Conservation (phyloP, 73 alveolate species). For the Tetrahymena borealis region DNA sequence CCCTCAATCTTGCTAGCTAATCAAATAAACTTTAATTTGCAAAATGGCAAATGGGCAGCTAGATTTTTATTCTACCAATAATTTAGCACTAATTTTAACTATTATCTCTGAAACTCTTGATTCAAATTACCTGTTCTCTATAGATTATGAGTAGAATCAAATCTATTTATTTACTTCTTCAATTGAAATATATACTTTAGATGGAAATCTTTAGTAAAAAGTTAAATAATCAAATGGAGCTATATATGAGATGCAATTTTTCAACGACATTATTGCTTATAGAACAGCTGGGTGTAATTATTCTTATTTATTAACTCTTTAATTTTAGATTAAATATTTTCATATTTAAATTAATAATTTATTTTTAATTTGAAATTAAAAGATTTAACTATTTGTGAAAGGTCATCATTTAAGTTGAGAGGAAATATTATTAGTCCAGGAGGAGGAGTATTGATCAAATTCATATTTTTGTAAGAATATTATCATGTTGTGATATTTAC, state of each 20-base stretch:
- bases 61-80: not conserved
- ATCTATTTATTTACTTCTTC: not conserved
- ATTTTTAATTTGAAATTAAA: not conserved
- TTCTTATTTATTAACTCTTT: not conserved
- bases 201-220: not conserved
- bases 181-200: not conserved
- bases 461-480: not conserved
- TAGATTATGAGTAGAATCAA: not conserved
- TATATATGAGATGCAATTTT: not conserved
- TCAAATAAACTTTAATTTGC: not conserved
- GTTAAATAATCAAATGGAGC: not conserved
- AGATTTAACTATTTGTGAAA: not conserved
- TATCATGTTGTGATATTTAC: not conserved
- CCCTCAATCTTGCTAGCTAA: too few relatives aligned
- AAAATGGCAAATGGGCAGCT: not conserved
- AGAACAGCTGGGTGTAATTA: not conserved
- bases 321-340: not conserved
- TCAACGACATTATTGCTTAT: not conserved
- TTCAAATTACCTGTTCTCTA: not conserved
- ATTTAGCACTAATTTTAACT: not conserved
- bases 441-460: not conserved
- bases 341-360: not conserved
- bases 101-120: not conserved
- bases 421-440: not conserved
- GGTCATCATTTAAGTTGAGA: not conserved